Conservation (phyloP, 169 alveolate genomes). For the Babesia microti region DNA sequence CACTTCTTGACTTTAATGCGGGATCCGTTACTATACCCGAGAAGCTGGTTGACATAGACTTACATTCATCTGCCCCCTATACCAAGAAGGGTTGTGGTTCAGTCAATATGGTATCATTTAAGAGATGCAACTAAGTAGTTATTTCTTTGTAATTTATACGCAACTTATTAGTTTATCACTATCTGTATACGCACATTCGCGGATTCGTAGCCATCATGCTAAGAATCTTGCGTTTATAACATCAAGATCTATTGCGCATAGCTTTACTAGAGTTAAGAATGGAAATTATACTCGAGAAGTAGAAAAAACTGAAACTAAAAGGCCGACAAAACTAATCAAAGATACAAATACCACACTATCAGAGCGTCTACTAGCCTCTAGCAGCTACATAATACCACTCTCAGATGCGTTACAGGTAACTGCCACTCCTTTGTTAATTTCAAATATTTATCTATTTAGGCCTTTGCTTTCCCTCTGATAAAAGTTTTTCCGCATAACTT, state of each 20-base stretch:
- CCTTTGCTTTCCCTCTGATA: neutral
- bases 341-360: conserved; percentile 20
- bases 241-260: neutral
- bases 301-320: neutral
- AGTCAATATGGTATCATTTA: neutral
- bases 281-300: neutral
- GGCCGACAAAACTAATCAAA: neutral
- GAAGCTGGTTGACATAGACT: conserved; percentile 8
- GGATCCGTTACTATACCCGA: conserved; percentile 44
- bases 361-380: conserved; percentile 24
- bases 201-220: neutral
- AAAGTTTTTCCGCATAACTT: conserved; percentile 1
- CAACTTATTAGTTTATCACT: neutral
- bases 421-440: neutral
- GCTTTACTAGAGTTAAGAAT: neutral
- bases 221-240: neutral
- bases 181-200: neutral
- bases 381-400: conserved; percentile 29
- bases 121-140: neutral
- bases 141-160: neutral
- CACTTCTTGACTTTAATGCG: conserved; percentile 31
- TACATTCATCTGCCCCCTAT: neutral
- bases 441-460: neutral
- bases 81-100: neutral
- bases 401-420: conserved; percentile 34